Evolutionary conservation across 345 rosid species (phyloP).

Genomic region (Salix suchowensis): DNA sequence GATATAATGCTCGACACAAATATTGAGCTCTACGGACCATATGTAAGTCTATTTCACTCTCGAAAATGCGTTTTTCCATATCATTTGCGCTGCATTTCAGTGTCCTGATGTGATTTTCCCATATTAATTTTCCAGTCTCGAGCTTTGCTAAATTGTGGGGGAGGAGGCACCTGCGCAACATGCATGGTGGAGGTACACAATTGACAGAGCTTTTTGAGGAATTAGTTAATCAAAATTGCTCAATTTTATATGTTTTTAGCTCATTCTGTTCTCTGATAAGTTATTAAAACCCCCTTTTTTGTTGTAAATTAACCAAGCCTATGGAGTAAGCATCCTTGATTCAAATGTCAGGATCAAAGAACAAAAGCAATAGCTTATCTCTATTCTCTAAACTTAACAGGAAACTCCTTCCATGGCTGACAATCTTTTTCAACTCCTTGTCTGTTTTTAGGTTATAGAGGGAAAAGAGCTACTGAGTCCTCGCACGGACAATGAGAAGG

Average conservation of each 20-base stretch:
- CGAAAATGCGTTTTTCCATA: too few relatives aligned
- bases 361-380: too few relatives aligned
- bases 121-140: slow-evolving; percentile 39
- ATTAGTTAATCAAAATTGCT: too few relatives aligned
- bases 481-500: slow-evolving; percentile 73
- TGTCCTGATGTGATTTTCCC: not conserved
- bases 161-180: slow-evolving; percentile 88
- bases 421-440: not conserved
- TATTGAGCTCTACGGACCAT: slow-evolving; percentile 86
- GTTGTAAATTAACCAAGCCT: too few relatives aligned
- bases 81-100: too few relatives aligned
- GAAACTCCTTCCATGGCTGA: not conserved
- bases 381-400: not conserved
- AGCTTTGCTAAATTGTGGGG: slow-evolving; percentile 75
- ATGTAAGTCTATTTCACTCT: slow-evolving; percentile 40
- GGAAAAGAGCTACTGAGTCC: slow-evolving; percentile 81
- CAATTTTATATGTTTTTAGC: too few relatives aligned
- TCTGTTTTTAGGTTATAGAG: slow-evolving; percentile 46
- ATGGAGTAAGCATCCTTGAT: too few relatives aligned
- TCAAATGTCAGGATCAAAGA: too few relatives aligned
- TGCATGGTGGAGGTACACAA: slow-evolving; percentile 82
- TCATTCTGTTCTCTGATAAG: too few relatives aligned
- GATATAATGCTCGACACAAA: slow-evolving; percentile 77
- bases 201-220: too few relatives aligned
- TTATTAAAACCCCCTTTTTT: too few relatives aligned